Evolutionary conservation across 768 basidiomycete genomes (phyloP).

Genomic region (Amanita phalloides): DNA sequence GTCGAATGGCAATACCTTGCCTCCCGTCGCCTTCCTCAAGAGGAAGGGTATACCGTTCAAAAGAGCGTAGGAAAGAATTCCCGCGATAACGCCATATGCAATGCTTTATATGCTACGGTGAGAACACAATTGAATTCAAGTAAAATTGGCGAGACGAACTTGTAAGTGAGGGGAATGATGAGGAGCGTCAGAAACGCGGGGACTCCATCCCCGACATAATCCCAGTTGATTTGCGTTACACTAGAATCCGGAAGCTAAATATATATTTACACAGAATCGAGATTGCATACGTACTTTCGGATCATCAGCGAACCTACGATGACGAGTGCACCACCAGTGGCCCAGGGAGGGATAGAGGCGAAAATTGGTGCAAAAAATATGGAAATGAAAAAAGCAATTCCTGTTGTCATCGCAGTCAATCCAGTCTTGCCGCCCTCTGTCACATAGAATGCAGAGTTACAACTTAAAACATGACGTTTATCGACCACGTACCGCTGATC

Average conservation of each 20-base stretch:
- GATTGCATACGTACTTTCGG: conserved; percentile 42
- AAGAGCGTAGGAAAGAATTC: conserved; percentile 57
- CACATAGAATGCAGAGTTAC: neutral
- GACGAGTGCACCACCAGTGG: conserved; percentile 77
- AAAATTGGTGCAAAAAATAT: conserved; percentile 88
- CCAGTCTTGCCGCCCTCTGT: conserved; percentile 85
- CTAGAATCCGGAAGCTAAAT: conserved; percentile 18
- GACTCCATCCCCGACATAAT: conserved; percentile 75
- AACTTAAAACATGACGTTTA: too few species aligned
- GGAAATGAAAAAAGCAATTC: conserved; percentile 70
- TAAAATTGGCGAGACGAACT: conserved; percentile 31
- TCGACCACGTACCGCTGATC: conserved; percentile 43
- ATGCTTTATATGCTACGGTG: conserved; percentile 36
- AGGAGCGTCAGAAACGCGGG: conserved; percentile 80
- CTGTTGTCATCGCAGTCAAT: conserved; percentile 63
- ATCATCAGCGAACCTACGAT: conserved; percentile 89
- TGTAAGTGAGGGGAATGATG: conserved; percentile 70
- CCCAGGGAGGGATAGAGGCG: conserved; percentile 80
- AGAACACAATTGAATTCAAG: neutral
- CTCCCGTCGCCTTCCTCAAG: conserved; percentile 43
- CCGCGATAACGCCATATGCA: conserved; percentile 83
- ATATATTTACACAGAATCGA: neutral
- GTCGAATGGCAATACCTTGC: conserved; percentile 50
- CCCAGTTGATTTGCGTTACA: conserved; percentile 82
- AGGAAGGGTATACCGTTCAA: conserved; percentile 62